Base-by-base conservation (phyloP, 306 rosid species). In the Alnus glutinosa region DNA sequence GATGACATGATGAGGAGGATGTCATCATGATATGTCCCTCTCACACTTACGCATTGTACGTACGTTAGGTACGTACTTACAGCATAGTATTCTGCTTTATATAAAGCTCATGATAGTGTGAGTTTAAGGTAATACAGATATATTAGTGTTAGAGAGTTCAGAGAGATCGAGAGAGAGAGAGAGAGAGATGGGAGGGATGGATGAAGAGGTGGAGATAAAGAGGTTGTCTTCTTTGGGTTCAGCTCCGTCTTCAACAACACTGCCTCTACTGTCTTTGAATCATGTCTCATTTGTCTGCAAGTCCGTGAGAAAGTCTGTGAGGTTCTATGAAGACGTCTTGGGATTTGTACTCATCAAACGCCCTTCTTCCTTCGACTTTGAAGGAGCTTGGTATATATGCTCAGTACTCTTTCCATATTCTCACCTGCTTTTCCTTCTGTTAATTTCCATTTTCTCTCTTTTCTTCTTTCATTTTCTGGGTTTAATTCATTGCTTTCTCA, bases 321-420 rank as follows among this genome's bases (percentile, higher is more conserved):
- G 77, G 72, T 91, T 91, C 84, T 91, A 89, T 12, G 83, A 86
- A 73, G 69, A 88, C 16, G 91, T 88, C 32, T 54, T 91, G 30
- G 94, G 91, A 15, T 91, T 89, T 79, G 78, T 85, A 23, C 94
- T 88, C 81, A 82, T 89, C 87, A 86, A 85, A 75, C 81, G 94
- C 34, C 97, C 97, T 15, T 83, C 89, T 61, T 91, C 97, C 61
- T 91, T 91, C 89, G 47, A 91, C 2, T 91, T 89, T 69, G 70
- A 89, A 73, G 97, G 97, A 78, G 97, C 97, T 70, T 91, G 94
- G 93, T 91, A 61, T 23, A 23, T 23, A 23, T 66, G 36, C 4
- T 23, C 70, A 23, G 28, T 23, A 47, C 76, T 5, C 7, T 23
- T 13, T 36, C 51, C 44, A 39, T 46, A 23, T 1, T 51, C 12